Conservation (phyloP, 192 early-diverging fungal species). For the Bifiguratus adelaidae region DNA sequence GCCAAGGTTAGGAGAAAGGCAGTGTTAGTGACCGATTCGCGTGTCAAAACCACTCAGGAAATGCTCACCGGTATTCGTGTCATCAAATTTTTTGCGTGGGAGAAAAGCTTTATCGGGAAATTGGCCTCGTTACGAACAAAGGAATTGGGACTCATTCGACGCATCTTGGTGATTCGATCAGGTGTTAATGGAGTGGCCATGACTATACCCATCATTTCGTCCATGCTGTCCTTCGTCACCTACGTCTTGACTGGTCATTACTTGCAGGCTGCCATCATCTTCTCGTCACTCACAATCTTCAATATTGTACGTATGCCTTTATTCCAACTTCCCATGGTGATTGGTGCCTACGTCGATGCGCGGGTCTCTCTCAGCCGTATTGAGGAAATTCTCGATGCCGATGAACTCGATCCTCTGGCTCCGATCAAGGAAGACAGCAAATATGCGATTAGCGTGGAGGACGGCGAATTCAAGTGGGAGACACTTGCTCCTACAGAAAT, state of each 20-base stretch:
- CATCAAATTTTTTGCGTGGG: slow-evolving; percentile 72
- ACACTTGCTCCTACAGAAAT: slow-evolving; percentile 22
- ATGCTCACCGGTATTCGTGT: slow-evolving; percentile 64
- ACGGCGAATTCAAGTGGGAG: slow-evolving; percentile 64
- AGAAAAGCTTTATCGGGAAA: slow-evolving; percentile 28
- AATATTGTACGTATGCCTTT: slow-evolving; percentile 33
- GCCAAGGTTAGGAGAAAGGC: slow-evolving; percentile 23
- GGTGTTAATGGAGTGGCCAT: slow-evolving; percentile 24
- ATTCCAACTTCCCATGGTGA: slow-evolving; percentile 22
- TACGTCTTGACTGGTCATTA: slow-evolving; percentile 23
- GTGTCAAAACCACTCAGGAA: slow-evolving; percentile 64
- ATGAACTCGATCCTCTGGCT: slow-evolving; percentile 46
- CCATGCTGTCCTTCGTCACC: slow-evolving; percentile 26
- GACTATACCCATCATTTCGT: slow-evolving; percentile 24
- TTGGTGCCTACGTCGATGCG: slow-evolving; percentile 21
- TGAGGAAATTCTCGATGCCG: slow-evolving; percentile 31
- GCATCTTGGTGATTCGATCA: slow-evolving; percentile 20
- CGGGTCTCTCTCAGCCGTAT: slow-evolving; percentile 27
- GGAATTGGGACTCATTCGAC: slow-evolving; percentile 23
- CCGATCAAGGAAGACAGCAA: slow-evolving; percentile 22
- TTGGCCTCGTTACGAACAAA: slow-evolving; percentile 21
- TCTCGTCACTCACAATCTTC: slow-evolving; percentile 35
- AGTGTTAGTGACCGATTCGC: slow-evolving; percentile 50
- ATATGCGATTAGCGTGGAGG: slow-evolving; percentile 38
- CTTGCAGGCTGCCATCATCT: slow-evolving; percentile 20